These are phyloP conservation scores for Saccharum hybrid DNA, from an alignment of 202 grass and related monocot species.

Conservation along the genomic window DNA sequence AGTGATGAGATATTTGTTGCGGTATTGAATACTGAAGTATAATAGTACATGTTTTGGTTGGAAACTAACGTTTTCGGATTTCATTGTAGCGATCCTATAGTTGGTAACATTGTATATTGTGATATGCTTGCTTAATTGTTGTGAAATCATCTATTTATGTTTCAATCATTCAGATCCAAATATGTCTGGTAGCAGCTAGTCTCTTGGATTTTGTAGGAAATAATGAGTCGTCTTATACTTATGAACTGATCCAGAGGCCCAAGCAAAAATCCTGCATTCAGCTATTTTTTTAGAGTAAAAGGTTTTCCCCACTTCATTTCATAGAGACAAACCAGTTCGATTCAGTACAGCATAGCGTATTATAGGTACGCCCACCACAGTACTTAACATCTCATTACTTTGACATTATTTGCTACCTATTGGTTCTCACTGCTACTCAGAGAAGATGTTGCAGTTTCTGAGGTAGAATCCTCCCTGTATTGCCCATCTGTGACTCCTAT, in stretches of 20 bases:
- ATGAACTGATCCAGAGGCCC: not conserved
- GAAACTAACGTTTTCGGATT: not conserved
- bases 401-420: too few relatives aligned
- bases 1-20: conserved; percentile 15
- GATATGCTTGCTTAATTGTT: not conserved
- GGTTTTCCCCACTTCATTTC: not conserved
- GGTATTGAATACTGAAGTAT: not conserved
- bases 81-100: not conserved
- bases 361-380: too few relatives aligned
- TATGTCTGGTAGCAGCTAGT: not conserved
- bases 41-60: not conserved
- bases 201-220: not conserved
- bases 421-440: too few relatives aligned
- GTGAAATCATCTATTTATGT: not conserved
- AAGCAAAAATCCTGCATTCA: not conserved
- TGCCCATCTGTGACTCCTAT: too few relatives aligned
- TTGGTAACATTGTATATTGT: not conserved
- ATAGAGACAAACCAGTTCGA: not conserved
- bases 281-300: not conserved
- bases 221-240: not conserved
- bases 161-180: not conserved
- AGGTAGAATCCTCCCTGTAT: too few relatives aligned
- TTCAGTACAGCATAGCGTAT: not conserved
- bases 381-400: too few relatives aligned
- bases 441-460: too few relatives aligned